phyloP scores from a whole-genome alignment of 177 flowering plant species.

The Tripterygium wilfordii region DNA sequence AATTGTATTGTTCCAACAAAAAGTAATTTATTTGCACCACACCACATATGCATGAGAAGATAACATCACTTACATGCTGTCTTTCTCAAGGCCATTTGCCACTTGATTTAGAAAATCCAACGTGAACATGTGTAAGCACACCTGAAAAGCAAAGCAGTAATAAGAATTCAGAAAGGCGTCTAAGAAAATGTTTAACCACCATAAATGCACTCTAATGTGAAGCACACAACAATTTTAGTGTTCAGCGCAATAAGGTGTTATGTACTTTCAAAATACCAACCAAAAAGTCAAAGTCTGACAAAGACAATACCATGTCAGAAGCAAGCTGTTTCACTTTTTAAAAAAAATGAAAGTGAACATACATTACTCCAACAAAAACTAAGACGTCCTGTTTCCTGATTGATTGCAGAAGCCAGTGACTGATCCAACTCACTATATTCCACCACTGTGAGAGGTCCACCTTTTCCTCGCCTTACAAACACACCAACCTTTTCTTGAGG shows the following conservation, averaged over 20 bases:
- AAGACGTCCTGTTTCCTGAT: conserved; percentile 91
- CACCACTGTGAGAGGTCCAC: conserved; percentile 89
- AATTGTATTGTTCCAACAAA: too few relatives aligned
- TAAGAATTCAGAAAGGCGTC: neutral
- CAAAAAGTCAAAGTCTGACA: too few relatives aligned
- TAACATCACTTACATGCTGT: conserved; percentile 67
- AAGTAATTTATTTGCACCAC: too few relatives aligned
- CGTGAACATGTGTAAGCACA: conserved; percentile 95
- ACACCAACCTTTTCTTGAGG: conserved; percentile 98
- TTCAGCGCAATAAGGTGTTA: too few relatives aligned
- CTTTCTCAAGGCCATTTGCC: conserved; percentile 91
- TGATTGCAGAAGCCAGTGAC: conserved; percentile 66
- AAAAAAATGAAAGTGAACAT: conserved; percentile 6
- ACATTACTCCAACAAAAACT: conserved; percentile 99
- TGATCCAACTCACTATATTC: conserved; percentile 94
- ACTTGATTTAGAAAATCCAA: conserved; percentile 92
- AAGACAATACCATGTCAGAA: too few relatives aligned
- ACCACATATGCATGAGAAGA: neutral
- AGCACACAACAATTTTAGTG: too few relatives aligned
- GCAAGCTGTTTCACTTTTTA: too few relatives aligned
- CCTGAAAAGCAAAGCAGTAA: conserved; percentile 48
- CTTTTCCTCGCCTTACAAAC: conserved; percentile 87
- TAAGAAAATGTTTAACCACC: neutral
- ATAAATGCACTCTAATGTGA: neutral
- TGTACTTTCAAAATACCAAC: too few relatives aligned